These are phyloP conservation scores for Aegilops longissima DNA, from an alignment of 176 grass and related monocot genomes.

Conservation along the genomic window DNA sequence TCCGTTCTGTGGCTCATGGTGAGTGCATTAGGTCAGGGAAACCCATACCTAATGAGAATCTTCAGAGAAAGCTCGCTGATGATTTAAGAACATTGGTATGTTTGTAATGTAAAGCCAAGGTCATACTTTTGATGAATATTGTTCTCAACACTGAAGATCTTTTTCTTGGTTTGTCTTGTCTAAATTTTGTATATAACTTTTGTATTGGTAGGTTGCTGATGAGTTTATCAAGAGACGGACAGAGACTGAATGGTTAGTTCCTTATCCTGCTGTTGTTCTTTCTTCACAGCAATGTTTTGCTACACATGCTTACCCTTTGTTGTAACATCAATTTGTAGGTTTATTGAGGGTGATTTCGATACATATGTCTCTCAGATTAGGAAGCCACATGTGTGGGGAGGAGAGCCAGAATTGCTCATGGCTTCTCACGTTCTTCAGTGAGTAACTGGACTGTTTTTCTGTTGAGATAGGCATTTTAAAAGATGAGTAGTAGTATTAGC, in stretches of 20 bases:
- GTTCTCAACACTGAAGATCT: background rate
- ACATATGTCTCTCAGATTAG: slow-evolving; percentile 65
- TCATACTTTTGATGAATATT: background rate
- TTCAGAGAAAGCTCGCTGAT: slow-evolving; percentile 68
- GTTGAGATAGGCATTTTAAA: background rate
- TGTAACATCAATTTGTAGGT: slow-evolving; percentile 31
- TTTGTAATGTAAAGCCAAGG: background rate
- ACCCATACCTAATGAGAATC: slow-evolving; percentile 39
- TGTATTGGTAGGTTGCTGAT: slow-evolving; percentile 52
- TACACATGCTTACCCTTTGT: background rate
- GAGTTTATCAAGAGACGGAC: slow-evolving; percentile 63
- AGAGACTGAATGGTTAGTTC: slow-evolving; percentile 72
- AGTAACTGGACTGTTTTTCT: slow-evolving; percentile 28
- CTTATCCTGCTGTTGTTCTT: background rate
- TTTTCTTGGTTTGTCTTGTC: background rate
- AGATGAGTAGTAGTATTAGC: background rate
- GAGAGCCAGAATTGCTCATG: slow-evolving; percentile 82
- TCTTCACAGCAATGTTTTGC: background rate
- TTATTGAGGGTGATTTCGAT: slow-evolving; percentile 79
- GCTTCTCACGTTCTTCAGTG: slow-evolving; percentile 75
- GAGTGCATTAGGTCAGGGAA: slow-evolving; percentile 54
- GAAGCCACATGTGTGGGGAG: slow-evolving; percentile 78
- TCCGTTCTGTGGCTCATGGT: slow-evolving; percentile 63
- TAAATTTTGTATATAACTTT: background rate
- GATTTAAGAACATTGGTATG: slow-evolving; percentile 55